phyloP scores from a whole-genome alignment of 2,329 filamentous ascomycete genomes.

The Didymella arachidicola region DNA sequence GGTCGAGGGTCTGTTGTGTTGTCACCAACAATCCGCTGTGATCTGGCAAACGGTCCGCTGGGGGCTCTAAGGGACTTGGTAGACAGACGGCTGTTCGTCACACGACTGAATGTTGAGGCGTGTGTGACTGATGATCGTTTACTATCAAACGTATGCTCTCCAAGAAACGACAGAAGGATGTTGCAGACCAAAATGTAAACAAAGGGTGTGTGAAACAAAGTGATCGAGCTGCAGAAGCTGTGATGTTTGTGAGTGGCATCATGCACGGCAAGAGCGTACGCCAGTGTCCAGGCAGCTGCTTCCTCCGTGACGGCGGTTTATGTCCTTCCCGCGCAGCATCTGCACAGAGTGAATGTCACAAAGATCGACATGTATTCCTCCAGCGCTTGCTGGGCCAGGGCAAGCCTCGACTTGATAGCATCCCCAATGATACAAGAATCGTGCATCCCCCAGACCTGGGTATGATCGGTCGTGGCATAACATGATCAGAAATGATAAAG shows the following conservation, averaged over 20 bases:
- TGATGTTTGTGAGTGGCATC: no score
- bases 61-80: background rate
- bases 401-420: background rate
- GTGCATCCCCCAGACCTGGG: background rate
- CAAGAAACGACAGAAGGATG: conserved; percentile 11
- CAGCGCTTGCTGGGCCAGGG: background rate
- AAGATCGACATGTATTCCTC: background rate
- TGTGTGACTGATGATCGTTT: background rate
- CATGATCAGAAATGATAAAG: background rate
- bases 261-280: no score
- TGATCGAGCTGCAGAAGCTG: background rate
- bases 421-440: background rate
- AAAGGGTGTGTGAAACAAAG: conserved; percentile 1
- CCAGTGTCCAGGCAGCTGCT: background rate
- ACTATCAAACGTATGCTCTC: conserved; percentile 4
- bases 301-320: background rate
- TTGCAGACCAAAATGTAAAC: conserved; percentile 10
- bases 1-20: background rate
- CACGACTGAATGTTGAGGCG: background rate
- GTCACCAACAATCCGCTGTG: background rate
- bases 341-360: background rate
- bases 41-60: background rate
- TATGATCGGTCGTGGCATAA: background rate
- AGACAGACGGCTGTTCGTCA: background rate
- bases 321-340: background rate